These are phyloP conservation scores for Stromatinia cepivora DNA, from an alignment of 2,329 filamentous ascomycete species.

Conservation along the genomic window DNA sequence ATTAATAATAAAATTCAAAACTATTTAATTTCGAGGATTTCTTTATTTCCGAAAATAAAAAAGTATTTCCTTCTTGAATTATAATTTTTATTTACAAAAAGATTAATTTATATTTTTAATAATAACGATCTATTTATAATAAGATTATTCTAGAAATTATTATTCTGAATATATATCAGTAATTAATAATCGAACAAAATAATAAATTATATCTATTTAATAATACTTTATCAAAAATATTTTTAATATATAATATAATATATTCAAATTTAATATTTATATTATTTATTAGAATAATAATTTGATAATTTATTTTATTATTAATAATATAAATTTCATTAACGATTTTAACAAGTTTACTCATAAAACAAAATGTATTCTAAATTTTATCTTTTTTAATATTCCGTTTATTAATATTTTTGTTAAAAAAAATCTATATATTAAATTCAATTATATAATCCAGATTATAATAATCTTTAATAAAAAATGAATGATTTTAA, in stretches of 20 bases:
- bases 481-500: too few species aligned
- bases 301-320: not conserved
- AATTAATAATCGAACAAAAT: not conserved
- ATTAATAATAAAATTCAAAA: not conserved
- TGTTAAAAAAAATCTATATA: not conserved
- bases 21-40: not conserved
- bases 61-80: too few species aligned
- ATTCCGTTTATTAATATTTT: not conserved
- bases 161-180: not conserved
- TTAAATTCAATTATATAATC: not conserved
- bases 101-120: too few species aligned
- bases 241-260: not conserved
- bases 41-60: too few species aligned
- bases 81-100: too few species aligned
- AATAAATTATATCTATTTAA: not conserved
- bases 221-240: not conserved
- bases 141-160: not conserved
- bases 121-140: too few species aligned
- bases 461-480: not conserved
- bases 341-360: not conserved
- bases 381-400: too few species aligned
- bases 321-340: not conserved
- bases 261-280: not conserved
- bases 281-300: not conserved
- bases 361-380: too few species aligned